Evolutionary conservation across 2,329 filamentous ascomycete species (phyloP), one percentile per base, ranked within the genome.

Genomic region (Neonectria ditissima): DNA sequence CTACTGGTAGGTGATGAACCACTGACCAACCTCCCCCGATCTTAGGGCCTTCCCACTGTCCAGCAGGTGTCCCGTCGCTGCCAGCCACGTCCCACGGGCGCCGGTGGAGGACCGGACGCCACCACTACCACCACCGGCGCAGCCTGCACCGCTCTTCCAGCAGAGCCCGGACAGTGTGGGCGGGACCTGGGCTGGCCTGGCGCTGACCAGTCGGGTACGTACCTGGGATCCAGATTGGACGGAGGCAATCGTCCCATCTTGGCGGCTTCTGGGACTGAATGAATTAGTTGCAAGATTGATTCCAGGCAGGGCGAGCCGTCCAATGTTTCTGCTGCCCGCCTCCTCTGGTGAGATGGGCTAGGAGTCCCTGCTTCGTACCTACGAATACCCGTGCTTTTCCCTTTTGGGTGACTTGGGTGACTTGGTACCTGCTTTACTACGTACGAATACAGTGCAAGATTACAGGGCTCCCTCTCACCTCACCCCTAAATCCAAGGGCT

Each of bases 241-340:
- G 59, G 11, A 24, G 26, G 24, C 34, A 34, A 63, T 63, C 60
- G 34, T 58, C 41, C 48, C 60, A 63, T 58, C 43, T 44, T 41
- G 26, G 43, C 32, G 45, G 32, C 43, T 43, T 41, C n/a, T 41
- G 37, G 37, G 37, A 41, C 4, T 2, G 45, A 28, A 37, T 57
- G 53, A 24, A 32, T 32, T 30, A 32, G 45, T 53, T 30, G 37
- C 26, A 45, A 53, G 20, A 54, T 45, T 32, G 41, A 41, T 41
- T 55, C 52, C 13, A 26, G 43, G 28, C 13, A 50, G 22, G 20
- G 43, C 20, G 24, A 28, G 16, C 22, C 32, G 28, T 34, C 48
- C 37, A 44, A 47, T 24, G 26, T 24, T 48, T 26, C 47, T 50
- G 47, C 10, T 50, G 28, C 47, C 47, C 16, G 47, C 26, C 26